Base-by-base conservation (phyloP, 768 basidiomycete genomes). In the Russula ochroleuca region DNA sequence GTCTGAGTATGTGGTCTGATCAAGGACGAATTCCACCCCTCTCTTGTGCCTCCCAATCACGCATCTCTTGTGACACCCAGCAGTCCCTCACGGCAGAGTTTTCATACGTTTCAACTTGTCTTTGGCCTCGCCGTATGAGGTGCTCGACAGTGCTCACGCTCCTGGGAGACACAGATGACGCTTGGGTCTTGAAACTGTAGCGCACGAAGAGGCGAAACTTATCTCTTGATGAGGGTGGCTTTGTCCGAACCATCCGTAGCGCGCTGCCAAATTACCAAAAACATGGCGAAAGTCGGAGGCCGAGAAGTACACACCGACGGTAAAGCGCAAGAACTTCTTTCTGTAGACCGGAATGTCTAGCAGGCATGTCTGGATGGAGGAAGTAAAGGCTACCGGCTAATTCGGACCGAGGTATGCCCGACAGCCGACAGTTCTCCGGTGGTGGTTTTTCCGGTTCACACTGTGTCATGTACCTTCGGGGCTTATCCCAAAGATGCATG, bases 91-190 rank as follows among this genome's bases (percentile, higher is more conserved):
- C 87, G 4, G 80, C 80, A 7, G 77, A 70, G 59, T 81, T 81
- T 74, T 90, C 87, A 68, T 85, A 90, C 73, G 80, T 78, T 69
- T 90, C 88, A 43, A 92, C 69, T 67, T 90, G 88, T 65, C 85
- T 78, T 54, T 69, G 73, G 2, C 88, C 88, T 59, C 82, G 83
- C 51, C 91, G 81, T n/a, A 94, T 71, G 38, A 92, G 77, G 72
- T 92, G 86, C 68, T 94, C 91, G 41, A 93, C 81, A 10, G 82
- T 82, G 59, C 79, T 79, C 63, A 92, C 78, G 59, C 90, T 82
- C 13, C 88, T 83, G 6, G 86, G 80, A 4, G 87, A 82, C 28
- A 90, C 78, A 1, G 76, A 76, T 5, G 78, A 69, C 5, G 88
- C 86, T 69, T 87, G 86, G 7, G 77, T 77, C 70, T 77, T 87